A percentile compares a stretch with the other conserved stretches of the same genome.
phyloP scores from a whole-genome alignment of 2,329 filamentous ascomycete species.

The Aspergillus proliferans region DNA sequence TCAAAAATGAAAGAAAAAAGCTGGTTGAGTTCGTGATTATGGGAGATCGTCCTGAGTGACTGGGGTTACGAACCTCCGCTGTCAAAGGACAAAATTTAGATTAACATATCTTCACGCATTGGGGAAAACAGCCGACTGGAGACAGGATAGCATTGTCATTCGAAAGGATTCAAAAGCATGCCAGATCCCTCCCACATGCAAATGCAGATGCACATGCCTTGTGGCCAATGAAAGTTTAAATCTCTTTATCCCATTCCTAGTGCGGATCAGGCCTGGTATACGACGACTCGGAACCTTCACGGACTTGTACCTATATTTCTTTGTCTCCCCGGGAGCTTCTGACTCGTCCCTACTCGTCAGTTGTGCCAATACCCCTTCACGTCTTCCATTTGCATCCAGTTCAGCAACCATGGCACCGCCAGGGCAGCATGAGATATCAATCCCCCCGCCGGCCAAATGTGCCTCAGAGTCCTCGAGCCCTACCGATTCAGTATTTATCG shows the following conservation, averaged over 20 bases:
- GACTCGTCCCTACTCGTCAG: too few species aligned
- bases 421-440: conserved; percentile 10
- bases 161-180: not conserved
- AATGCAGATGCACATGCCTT: not conserved
- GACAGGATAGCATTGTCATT: not conserved
- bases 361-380: too few species aligned
- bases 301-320: too few species aligned
- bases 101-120: conserved; percentile 12
- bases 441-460: conserved; percentile 13
- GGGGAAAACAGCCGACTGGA: conserved; percentile 7
- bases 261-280: too few species aligned
- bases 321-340: too few species aligned
- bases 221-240: not conserved
- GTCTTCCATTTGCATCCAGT: too few species aligned
- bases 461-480: conserved; percentile 7
- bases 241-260: too few species aligned
- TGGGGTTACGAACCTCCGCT: not conserved
- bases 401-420: conserved; percentile 10
- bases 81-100: not conserved
- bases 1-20: not conserved
- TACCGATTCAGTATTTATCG: conserved; percentile 16
- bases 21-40: too few species aligned
- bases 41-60: not conserved
- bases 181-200: not conserved
- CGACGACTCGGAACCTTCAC: too few species aligned